Evolutionary conservation across 257 asterid species (phyloP), one percentile per base, ranked within the genome.

Genomic region (Penstemon davidsonii): DNA sequence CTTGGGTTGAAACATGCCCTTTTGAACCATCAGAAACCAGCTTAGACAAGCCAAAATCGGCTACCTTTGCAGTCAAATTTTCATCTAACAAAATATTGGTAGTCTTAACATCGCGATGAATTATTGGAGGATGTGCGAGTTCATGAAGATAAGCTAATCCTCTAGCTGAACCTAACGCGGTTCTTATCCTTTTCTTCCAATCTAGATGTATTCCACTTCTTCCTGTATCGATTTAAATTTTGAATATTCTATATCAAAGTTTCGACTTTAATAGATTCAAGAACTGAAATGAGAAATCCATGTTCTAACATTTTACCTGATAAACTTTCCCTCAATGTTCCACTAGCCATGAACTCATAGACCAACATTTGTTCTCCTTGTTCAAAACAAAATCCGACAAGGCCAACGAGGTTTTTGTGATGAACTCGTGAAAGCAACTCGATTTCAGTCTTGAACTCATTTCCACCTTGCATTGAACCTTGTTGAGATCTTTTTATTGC

Each of bases 1-100:
- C 97, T 86, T 92, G 97, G 71, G 98, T 92, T 5, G 98, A 92
- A 38, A 92, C 95, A 41, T 92, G 97, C 55, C 88, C 97, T 71
- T 90, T 90, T 40, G 96, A 83, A 77, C 80, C 64, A 55, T 90
- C 97, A 0, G 95, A 86, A 11, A 92, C 93, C 37, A 88, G 88
- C 83, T 92, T 92, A 68, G 96, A 92, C 86, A 92, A 67, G 62
- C 98, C 98, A 42, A 92, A 92, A 76, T 92, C 98, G 1, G 97
- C 96, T 58, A 92, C 98, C 73, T 92, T 92, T 8, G 97, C 96
- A 12, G 94, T 92, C 62, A 90, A 84, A 67, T 90, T 84, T 64
- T 86, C 95, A 71, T 88, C 97, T 78, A 92, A 72, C 70, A 92
- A 76, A 57, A 92, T 92, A 38, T 92, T 92, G 58, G 95, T 78